Percentiles rank a stretch among this genome's conserved stretches.
Evolutionary conservation across 2,329 filamentous ascomycete species (phyloP).

Genomic region (Colletotrichum chlorophyti): DNA sequence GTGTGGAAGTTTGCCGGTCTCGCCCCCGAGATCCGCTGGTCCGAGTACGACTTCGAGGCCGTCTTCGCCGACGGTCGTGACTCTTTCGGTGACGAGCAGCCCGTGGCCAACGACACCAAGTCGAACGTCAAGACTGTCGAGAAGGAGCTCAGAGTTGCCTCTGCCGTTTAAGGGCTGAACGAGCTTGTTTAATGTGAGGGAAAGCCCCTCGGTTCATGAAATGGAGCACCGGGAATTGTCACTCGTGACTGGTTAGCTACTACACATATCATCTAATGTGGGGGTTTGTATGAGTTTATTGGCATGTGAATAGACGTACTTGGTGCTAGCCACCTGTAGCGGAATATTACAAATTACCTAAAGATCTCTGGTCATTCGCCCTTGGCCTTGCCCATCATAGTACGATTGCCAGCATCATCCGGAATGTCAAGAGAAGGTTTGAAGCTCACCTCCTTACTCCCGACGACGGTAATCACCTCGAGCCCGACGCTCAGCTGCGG

Average conservation of each 20-base stretch:
- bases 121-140: constrained; percentile 13
- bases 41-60: constrained; percentile 63
- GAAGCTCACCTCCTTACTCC: too few species aligned
- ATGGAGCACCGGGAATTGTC: not conserved
- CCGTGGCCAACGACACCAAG: not conserved
- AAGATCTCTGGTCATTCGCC: too few species aligned
- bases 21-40: constrained; percentile 61
- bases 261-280: not conserved
- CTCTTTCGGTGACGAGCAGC: constrained; percentile 14
- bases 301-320: not conserved
- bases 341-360: not conserved
- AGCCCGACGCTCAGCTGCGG: too few species aligned
- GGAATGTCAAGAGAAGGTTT: not conserved
- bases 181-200: not conserved
- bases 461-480: too few species aligned
- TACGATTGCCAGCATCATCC: not conserved
- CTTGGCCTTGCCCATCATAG: too few species aligned
- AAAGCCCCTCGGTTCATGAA: not conserved
- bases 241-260: not conserved
- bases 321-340: too few species aligned
- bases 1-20: constrained; percentile 68
- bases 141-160: constrained; percentile 20
- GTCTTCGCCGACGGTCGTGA: constrained; percentile 47
- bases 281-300: not conserved
- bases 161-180: not conserved